Conservation (phyloP, 2,329 filamentous ascomycete species). For the Exophiala viscosa region DNA sequence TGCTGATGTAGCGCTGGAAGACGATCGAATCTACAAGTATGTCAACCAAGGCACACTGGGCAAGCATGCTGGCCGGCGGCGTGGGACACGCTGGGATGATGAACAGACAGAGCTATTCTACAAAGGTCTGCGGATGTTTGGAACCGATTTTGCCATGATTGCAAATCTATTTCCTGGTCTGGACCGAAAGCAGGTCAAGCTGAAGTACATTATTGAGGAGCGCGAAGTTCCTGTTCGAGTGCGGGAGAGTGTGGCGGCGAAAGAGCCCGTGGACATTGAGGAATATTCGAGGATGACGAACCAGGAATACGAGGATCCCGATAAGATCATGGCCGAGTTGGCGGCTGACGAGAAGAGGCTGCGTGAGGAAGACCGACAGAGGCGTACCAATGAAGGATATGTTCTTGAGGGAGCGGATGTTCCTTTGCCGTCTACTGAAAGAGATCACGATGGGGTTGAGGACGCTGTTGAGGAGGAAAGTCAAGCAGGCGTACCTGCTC, state of each 20-base stretch:
- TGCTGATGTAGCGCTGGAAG: slow-evolving; percentile 43
- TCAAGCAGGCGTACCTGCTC: neutral
- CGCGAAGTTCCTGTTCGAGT: slow-evolving; percentile 52
- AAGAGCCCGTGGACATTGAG: slow-evolving; percentile 42
- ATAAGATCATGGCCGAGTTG: slow-evolving; percentile 45
- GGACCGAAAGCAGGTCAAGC: slow-evolving; percentile 60
- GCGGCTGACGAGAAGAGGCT: slow-evolving; percentile 42
- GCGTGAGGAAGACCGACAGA: slow-evolving; percentile 38
- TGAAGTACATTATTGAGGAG: slow-evolving; percentile 62
- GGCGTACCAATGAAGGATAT: slow-evolving; percentile 25
- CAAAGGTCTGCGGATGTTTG: slow-evolving; percentile 59
- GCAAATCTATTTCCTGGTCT: slow-evolving; percentile 60
- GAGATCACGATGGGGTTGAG: slow-evolving; percentile 26
- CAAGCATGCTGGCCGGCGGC: slow-evolving; percentile 45
- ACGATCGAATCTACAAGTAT: slow-evolving; percentile 42
- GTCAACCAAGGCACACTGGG: slow-evolving; percentile 47
- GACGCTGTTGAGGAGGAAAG: slow-evolving; percentile 1
- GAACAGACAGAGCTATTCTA: slow-evolving; percentile 61
- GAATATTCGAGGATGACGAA: slow-evolving; percentile 47
- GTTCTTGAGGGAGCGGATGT: slow-evolving; percentile 29
- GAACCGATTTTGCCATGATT: slow-evolving; percentile 60
- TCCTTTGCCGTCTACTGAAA: slow-evolving; percentile 33
- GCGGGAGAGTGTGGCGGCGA: slow-evolving; percentile 48
- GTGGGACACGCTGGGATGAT: slow-evolving; percentile 54
- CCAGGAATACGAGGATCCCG: slow-evolving; percentile 43